Conservation (phyloP, 1,284 basidiomycete species). For the Naganishia sp. region DNA sequence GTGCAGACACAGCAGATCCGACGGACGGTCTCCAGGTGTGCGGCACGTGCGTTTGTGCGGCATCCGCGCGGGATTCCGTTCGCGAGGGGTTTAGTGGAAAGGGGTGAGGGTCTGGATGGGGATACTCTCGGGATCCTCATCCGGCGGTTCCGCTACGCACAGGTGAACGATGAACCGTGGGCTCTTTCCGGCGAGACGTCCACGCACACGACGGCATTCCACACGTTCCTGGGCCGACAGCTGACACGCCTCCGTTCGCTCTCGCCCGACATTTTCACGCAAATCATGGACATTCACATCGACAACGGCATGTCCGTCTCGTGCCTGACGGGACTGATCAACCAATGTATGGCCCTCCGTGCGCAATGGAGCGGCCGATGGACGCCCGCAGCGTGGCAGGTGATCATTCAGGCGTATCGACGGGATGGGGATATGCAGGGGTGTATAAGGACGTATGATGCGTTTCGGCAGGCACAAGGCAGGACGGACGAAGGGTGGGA, state of each 20-base stretch:
- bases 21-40: not conserved
- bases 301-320: conserved; percentile 8
- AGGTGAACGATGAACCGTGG: not conserved
- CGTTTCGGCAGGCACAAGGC: not conserved
- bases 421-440: conserved; percentile 8
- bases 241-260: not conserved
- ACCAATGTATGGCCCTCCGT: conserved; percentile 4
- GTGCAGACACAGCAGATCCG: conserved; percentile 1
- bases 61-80: not conserved
- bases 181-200: not conserved
- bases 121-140: conserved; percentile 13
- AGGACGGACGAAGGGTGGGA: conserved; percentile 12
- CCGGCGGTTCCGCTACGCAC: conserved; percentile 9
- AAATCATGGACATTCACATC: conserved; percentile 24
- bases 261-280: conserved; percentile 6
- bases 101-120: not conserved
- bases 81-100: not conserved
- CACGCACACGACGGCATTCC: not conserved
- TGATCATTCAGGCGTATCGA: conserved; percentile 15
- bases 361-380: conserved; percentile 9
- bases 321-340: not conserved
- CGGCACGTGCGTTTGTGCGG: not conserved
- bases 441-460: not conserved
- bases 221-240: not conserved
- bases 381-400: conserved; percentile 14